phyloP scores from a whole-genome alignment of 495 filamentous ascomycete genomes.

The Pseudomonodictys pantanalensis region DNA sequence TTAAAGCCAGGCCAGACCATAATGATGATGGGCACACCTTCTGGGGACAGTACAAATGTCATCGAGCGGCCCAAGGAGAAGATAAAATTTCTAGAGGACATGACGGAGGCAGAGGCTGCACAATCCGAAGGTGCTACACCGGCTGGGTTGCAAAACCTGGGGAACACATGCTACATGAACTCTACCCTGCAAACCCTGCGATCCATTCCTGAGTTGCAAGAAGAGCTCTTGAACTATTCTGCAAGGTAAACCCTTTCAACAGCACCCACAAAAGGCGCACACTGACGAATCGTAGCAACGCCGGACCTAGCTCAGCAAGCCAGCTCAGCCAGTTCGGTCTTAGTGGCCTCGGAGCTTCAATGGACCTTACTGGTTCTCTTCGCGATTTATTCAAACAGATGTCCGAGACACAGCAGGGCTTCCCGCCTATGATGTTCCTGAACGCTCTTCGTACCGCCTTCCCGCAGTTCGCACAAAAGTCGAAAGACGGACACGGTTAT shows the following conservation, averaged over 20 bases:
- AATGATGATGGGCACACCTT: conserved; percentile 96
- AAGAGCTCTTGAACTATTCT: conserved; percentile 70
- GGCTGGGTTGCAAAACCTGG: conserved; percentile 86
- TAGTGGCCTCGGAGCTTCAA: conserved; percentile 55
- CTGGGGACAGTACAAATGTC: conserved; percentile 53
- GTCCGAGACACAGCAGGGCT: conserved; percentile 85
- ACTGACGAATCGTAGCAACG: conserved; percentile 20
- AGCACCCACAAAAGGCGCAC: background rate
- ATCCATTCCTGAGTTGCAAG: conserved; percentile 85
- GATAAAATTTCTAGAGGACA: conserved; percentile 90
- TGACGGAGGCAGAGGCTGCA: conserved; percentile 93
- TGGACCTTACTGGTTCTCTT: conserved; percentile 76
- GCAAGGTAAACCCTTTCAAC: conserved; percentile 35
- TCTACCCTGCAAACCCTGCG: conserved; percentile 88
- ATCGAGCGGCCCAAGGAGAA: conserved; percentile 75
- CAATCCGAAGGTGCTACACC: conserved; percentile 78
- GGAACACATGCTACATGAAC: conserved; percentile 98
- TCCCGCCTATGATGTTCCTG: conserved; percentile 81
- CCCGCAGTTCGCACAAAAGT: conserved; percentile 90
- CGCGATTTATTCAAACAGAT: conserved; percentile 90
- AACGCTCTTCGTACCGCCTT: conserved; percentile 74
- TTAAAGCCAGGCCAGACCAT: conserved; percentile 83
- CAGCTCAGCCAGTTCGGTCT: conserved; percentile 60
- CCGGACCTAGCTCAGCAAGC: conserved; percentile 43
- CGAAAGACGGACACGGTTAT: conserved; percentile 75